Evolutionary conservation across 352 stramenopile genomes (phyloP).

Genomic region (Phytophthora hybrid): DNA sequence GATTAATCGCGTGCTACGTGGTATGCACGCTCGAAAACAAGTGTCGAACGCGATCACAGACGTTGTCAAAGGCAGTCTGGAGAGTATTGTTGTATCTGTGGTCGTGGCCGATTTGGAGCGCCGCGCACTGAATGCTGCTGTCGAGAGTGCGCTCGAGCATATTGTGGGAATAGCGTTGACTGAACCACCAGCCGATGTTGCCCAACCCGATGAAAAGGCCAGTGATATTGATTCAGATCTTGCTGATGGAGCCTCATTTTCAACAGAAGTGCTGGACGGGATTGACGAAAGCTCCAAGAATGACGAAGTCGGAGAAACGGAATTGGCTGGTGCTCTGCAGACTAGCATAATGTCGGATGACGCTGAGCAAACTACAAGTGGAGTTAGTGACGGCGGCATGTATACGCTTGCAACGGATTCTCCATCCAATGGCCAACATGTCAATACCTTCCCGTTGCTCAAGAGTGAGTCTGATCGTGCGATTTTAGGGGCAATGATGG

Average conservation of each 20-base stretch:
- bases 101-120: constrained; percentile 6
- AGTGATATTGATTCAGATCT: background rate
- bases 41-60: constrained; percentile 15
- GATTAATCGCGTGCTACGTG: constrained; percentile 48
- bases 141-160: constrained; percentile 10
- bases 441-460: background rate
- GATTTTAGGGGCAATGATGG: constrained; percentile 40
- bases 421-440: background rate
- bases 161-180: constrained; percentile 3
- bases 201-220: background rate
- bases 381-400: background rate
- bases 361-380: background rate
- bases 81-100: constrained; percentile 9
- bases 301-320: background rate
- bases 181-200: background rate
- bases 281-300: background rate
- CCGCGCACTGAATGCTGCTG: background rate
- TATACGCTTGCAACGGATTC: background rate
- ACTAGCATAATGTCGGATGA: background rate
- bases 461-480: constrained; percentile 39
- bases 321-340: background rate
- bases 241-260: background rate
- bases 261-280: background rate
- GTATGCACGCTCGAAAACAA: constrained; percentile 31
- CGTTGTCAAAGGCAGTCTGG: constrained; percentile 11